These are phyloP conservation scores for Proliferodiscus dingleyae DNA, from an alignment of 2,329 filamentous ascomycete genomes.

Conservation along the genomic window DNA sequence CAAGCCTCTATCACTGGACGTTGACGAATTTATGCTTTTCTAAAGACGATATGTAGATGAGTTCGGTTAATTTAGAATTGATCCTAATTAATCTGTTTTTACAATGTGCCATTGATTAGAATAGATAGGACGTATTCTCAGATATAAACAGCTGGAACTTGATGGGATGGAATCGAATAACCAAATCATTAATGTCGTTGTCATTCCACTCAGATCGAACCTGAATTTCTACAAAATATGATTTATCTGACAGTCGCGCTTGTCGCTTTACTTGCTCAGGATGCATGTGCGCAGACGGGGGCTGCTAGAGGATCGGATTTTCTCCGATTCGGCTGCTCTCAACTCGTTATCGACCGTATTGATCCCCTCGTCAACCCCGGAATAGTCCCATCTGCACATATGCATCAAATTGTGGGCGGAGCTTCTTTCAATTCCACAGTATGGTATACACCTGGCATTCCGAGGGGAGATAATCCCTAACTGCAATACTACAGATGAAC, in stretches of 20 bases:
- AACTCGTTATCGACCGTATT: slow-evolving; percentile 42
- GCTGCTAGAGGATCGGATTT: slow-evolving; percentile 14
- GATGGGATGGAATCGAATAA: too few relatives aligned
- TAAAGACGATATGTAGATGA: too few relatives aligned
- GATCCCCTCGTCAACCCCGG: slow-evolving; percentile 58
- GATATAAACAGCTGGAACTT: too few relatives aligned
- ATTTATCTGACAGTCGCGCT: slow-evolving; percentile 4
- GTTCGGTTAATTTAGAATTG: too few relatives aligned
- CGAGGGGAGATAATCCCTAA: background rate
- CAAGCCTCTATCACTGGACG: too few relatives aligned
- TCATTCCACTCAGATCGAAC: too few relatives aligned
- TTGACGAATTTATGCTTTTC: too few relatives aligned
- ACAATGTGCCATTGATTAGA: too few relatives aligned
- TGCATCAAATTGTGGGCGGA: slow-evolving; percentile 20
- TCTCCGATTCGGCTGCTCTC: slow-evolving; percentile 15
- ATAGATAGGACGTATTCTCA: too few relatives aligned
- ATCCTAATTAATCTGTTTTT: too few relatives aligned
- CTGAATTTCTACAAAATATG: slow-evolving; percentile 8
- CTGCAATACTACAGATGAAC: slow-evolving; percentile 8
- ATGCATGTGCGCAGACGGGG: slow-evolving; percentile 13
- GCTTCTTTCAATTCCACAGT: slow-evolving; percentile 17
- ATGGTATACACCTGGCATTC: background rate
- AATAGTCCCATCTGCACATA: slow-evolving; percentile 11
- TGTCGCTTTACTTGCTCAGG: slow-evolving; percentile 9
- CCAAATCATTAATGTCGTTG: too few relatives aligned